Conservation (phyloP, 768 basidiomycete species). For the Tephrocybe sp. region DNA sequence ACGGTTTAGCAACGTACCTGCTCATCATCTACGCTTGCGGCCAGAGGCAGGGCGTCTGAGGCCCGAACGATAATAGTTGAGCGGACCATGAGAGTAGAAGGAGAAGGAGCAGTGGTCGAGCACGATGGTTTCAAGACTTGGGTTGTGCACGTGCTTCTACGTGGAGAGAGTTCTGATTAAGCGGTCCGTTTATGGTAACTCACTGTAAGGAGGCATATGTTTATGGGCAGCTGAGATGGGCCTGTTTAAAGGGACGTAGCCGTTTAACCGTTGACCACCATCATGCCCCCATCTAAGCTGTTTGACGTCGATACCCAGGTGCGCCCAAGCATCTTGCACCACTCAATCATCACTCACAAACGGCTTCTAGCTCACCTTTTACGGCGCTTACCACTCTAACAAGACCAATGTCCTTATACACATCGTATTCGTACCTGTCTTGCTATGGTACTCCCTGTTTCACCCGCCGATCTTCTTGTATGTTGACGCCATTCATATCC, state of each 20-base stretch:
- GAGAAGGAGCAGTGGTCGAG: neutral
- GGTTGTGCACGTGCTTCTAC: conserved; percentile 19
- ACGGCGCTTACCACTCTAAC: conserved; percentile 90
- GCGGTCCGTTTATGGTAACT: conserved; percentile 17
- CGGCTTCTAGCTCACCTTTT: conserved; percentile 73
- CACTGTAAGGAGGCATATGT: conserved; percentile 20
- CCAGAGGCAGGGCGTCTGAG: conserved; percentile 85
- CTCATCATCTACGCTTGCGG: conserved; percentile 97
- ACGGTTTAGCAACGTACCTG: conserved; percentile 52
- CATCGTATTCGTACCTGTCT: conserved; percentile 78
- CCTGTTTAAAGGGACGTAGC: conserved; percentile 12
- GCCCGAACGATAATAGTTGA: conserved; percentile 87
- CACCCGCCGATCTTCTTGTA: neutral
- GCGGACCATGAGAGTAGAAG: conserved; percentile 61
- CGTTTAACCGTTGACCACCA: conserved; percentile 22
- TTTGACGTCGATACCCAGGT: conserved; percentile 78
- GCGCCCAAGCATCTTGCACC: conserved; percentile 10
- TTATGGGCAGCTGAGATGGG: conserved; percentile 10
- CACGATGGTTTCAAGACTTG: neutral
- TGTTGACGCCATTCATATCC: conserved; percentile 8
- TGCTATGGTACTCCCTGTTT: conserved; percentile 63
- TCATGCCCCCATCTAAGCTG: conserved; percentile 38
- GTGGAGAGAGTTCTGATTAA: conserved; percentile 14
- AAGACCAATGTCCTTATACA: conserved; percentile 84
- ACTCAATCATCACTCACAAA: conserved; percentile 8